Base-by-base conservation (phyloP, 345 rosid genomes). In the Gossypium bickii region DNA sequence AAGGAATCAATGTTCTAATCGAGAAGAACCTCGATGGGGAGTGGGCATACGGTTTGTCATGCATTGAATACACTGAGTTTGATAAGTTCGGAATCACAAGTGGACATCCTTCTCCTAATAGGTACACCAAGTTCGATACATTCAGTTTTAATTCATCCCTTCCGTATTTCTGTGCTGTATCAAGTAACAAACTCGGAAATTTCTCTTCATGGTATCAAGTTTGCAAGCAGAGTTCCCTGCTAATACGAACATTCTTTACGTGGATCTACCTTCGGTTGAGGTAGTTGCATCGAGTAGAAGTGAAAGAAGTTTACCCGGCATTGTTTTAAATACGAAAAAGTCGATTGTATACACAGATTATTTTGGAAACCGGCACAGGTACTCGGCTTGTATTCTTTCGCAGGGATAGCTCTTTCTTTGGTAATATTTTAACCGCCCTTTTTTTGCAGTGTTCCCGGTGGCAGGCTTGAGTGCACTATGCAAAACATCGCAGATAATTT, bases 401-500 rank as follows among this genome's bases (percentile, higher is more conserved):
- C 22, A 7, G n/a, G 57, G 58, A 27, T 48, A 25, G 9, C 64
- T 71, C 60, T 56, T 22, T 34, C 7, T 34, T 34, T 34, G 41
- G 7, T 4, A 34, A 34, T 7, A 5, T 34, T 34, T 34, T 5
- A 34, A 34, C 41, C 41, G 0, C 47, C 22, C 34, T 79, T 76
- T 18, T 53, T 51, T 76, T 82, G 76, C 74, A 94, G 97, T 77
- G 87, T 92, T 73, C 72, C 80, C 70, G 98, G 98, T 80, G 97
- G 97, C 65, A 88, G 97, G 83, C 86, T 94, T 79, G 98, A 94
- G 81, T 94, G 97, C 86, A 92, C 97, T 8, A 92, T 94, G 98
- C 97, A 94, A 83, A 94, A 94, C 85, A 89, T 91, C 86, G 97
- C 97, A 3, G 97, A 94, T 76, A 89, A 83, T 82, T 91, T 94